Percentiles rank a stretch among this genome's conserved stretches.
phyloP scores from a whole-genome alignment of 148 eudicot genomes.

The Nepenthes mirabilis region DNA sequence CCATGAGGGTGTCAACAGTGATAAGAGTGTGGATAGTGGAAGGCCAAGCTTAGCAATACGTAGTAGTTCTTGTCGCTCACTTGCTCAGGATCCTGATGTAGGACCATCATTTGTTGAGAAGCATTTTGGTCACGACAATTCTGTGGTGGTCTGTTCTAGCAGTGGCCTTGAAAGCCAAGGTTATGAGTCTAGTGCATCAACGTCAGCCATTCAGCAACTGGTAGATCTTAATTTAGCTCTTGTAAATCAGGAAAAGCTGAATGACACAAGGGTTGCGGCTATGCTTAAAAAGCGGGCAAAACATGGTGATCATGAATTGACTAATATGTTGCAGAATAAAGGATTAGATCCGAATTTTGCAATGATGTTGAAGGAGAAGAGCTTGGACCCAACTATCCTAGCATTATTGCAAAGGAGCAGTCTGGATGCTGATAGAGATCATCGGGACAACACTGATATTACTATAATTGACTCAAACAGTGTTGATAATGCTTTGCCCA shows the following conservation, averaged over 20 bases:
- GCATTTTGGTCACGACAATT: conserved; percentile 41
- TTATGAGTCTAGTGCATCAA: conserved; percentile 72
- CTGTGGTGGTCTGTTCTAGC: conserved; percentile 58
- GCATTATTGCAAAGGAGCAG: conserved; percentile 96
- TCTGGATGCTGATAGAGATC: conserved; percentile 99
- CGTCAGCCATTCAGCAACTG: conserved; percentile 59
- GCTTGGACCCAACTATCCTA: conserved; percentile 86
- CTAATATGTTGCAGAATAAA: conserved; percentile 79
- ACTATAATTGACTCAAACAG: conserved; percentile 55
- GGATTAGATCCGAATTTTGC: conserved; percentile 99
- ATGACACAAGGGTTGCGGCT: conserved; percentile 75
- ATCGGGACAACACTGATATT: conserved; percentile 62
- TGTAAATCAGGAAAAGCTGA: conserved; percentile 81
- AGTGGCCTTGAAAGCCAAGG: conserved; percentile 94
- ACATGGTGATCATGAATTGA: conserved; percentile 69
- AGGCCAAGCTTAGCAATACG: conserved; percentile 81
- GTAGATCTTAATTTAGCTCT: conserved; percentile 73
- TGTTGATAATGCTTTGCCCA: conserved; percentile 61
- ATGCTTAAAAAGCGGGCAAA: conserved; percentile 59
- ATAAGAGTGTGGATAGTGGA: conserved; percentile 92
- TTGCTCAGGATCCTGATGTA: conserved; percentile 77
- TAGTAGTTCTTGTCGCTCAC: conserved; percentile 84
- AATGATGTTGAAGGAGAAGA: conserved; percentile 94
- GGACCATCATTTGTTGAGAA: conserved; percentile 57
- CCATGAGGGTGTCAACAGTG: conserved; percentile 79